Percentiles rank a stretch among this genome's conserved stretches.
phyloP scores from a whole-genome alignment of 495 filamentous ascomycete species.

The Poronia punctata region DNA sequence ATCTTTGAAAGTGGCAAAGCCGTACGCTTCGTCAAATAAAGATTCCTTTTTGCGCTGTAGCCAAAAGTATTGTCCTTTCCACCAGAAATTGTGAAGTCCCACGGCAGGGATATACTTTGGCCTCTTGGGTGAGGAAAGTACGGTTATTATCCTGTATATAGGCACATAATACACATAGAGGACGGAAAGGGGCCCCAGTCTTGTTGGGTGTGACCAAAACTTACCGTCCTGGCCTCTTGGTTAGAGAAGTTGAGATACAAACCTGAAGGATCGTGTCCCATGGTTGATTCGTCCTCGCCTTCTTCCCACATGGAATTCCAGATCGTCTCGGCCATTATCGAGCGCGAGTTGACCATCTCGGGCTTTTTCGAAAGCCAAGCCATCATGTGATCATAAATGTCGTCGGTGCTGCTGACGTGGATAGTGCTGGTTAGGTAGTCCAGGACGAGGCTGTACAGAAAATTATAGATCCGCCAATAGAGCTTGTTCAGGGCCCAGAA shows the following conservation, averaged over 20 bases:
- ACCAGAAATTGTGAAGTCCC: slow-evolving; percentile 37
- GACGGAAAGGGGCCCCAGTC: neutral
- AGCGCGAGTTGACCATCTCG: slow-evolving; percentile 44
- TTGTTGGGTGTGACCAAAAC: neutral
- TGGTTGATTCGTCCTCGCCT: slow-evolving; percentile 29
- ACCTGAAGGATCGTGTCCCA: slow-evolving; percentile 26
- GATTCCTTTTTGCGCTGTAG: slow-evolving; percentile 31
- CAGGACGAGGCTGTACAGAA: slow-evolving; percentile 22
- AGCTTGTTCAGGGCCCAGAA: slow-evolving; percentile 34
- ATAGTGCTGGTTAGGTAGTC: slow-evolving; percentile 49
- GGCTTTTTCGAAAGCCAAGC: slow-evolving; percentile 53
- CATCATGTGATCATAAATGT: slow-evolving; percentile 55
- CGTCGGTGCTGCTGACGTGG: slow-evolving; percentile 48
- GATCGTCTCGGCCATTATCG: slow-evolving; percentile 51
- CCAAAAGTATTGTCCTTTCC: slow-evolving; percentile 29
- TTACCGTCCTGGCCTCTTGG: slow-evolving; percentile 30
- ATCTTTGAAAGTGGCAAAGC: slow-evolving; percentile 28
- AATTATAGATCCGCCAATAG: slow-evolving; percentile 21
- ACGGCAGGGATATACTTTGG: slow-evolving; percentile 35
- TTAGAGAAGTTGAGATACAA: slow-evolving; percentile 39
- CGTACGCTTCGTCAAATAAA: slow-evolving; percentile 23
- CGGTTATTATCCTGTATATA: too few relatives aligned
- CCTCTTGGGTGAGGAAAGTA: slow-evolving; percentile 7
- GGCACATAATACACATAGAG: neutral
- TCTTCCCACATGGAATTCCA: slow-evolving; percentile 46